Percentiles rank a stretch among this genome's conserved stretches.
Conservation (phyloP, 371 early-diverging fungal species). For the Capillidium heterosporum region DNA sequence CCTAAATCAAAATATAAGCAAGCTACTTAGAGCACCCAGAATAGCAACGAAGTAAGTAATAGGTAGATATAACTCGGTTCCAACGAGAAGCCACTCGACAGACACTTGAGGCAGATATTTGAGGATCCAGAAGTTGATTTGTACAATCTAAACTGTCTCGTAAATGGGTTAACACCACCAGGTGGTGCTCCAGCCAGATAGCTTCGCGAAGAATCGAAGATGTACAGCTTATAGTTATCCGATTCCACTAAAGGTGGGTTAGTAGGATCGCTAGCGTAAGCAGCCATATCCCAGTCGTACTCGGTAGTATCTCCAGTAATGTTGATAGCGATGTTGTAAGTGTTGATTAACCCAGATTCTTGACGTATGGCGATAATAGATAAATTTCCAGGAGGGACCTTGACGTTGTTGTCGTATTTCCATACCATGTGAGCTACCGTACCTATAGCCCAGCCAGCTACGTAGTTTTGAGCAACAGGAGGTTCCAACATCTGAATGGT, state of each 20-base stretch:
- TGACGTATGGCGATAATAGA: slow-evolving; percentile 1
- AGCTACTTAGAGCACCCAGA: too few relatives aligned
- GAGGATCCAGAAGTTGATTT: not conserved
- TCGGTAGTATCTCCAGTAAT: not conserved
- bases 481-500: not conserved
- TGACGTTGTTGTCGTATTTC: not conserved
- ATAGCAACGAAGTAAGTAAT: too few relatives aligned
- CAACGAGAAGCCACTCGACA: too few relatives aligned
- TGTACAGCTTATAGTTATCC: not conserved
- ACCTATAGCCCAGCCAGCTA: slow-evolving; percentile 1
- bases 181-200: not conserved
- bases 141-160: not conserved
- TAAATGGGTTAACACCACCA: not conserved
- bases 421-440: not conserved
- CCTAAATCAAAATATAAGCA: too few relatives aligned
- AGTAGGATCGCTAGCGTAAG: not conserved
- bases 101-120: too few relatives aligned
- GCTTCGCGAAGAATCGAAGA: not conserved
- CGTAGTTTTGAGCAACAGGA: slow-evolving; percentile 1
- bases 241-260: slow-evolving; percentile 4
- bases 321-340: not conserved
- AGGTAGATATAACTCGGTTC: too few relatives aligned
- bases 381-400: not conserved
- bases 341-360: not conserved
- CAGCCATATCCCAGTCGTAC: not conserved